Base-by-base conservation (phyloP, 805 yeast genomes). In the Zygoascus bituminiphila region DNA sequence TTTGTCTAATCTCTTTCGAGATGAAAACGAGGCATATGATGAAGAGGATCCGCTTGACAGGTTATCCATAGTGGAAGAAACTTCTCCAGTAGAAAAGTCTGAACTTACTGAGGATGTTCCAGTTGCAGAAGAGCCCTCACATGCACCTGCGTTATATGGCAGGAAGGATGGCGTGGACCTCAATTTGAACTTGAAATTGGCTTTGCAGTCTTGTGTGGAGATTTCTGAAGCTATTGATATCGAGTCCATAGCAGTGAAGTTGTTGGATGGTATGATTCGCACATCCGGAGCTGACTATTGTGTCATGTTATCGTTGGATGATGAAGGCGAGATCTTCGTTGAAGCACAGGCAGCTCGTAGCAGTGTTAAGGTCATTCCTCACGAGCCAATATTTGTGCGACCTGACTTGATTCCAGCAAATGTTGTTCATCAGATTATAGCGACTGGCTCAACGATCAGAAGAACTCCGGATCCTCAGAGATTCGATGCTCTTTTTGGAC, bases 191-290 rank as follows among this genome's bases (percentile, higher is more conserved):
- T 52, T 66, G 41, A 65, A 65, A 40, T 56, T 56, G n/a, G 75
- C 75, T 0, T 61, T 76, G 46, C 65, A 65, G 45, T 69, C 76
- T 1, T 74, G 78, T 53, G 61, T 75, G n/a, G 68, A 69, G 12
- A 73, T 76, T n/a, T 70, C 77, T 1, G 78, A 74, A 52, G 67
- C 75, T 5, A 66, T 70, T 12, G 67, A 68, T 44, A 60, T 63
- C 39, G 64, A 63, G 2, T 56, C 68, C 1, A 73, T 75, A 43
- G 57, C 69, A 2, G 54, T 61, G 19, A 70, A 65, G 39, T 52
- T 76, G 15, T 57, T 74, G 0, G 66, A 66, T 45, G 70, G 70
- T 49, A 62, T 73, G 1, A 62, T 74, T 12, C 47, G 56, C 33
- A 68, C 71, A 42, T 54, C 70, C 1, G 68, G 63, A n/a, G 70